Conservation (phyloP, 257 asterid species). For the Solanum pimpinellifolium region DNA sequence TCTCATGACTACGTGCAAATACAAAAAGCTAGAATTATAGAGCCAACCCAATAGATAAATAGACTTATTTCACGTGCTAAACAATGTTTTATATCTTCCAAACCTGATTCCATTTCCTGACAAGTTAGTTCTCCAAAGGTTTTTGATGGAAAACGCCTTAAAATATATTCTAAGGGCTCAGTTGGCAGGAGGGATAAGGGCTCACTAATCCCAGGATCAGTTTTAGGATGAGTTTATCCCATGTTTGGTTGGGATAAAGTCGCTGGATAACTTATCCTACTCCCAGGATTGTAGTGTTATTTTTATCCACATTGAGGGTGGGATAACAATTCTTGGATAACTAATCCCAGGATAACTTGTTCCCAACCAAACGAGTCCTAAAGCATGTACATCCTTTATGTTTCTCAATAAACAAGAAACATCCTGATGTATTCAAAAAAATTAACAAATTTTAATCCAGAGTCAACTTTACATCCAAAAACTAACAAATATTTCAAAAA, state of each 20-base stretch:
- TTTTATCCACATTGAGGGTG: not conserved
- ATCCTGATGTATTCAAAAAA: not conserved
- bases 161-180: not conserved
- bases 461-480: not conserved
- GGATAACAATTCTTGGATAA: not conserved
- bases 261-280: not conserved
- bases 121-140: not conserved
- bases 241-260: not conserved
- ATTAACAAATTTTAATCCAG: not conserved
- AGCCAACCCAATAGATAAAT: not conserved
- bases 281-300: not conserved
- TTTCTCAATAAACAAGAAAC: not conserved
- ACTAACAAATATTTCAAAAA: not conserved
- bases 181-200: too few species aligned
- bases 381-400: not conserved
- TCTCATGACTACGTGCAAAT: not conserved
- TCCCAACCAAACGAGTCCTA: not conserved
- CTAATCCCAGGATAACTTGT: not conserved
- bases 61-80: not conserved
- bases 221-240: not conserved
- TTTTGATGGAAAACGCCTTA: not conserved
- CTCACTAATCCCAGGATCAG: not conserved
- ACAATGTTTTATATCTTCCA: not conserved
- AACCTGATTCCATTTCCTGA: not conserved
- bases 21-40: not conserved